phyloP scores from a whole-genome alignment of 2,329 filamentous ascomycete genomes.

The Aspergillus sergii region DNA sequence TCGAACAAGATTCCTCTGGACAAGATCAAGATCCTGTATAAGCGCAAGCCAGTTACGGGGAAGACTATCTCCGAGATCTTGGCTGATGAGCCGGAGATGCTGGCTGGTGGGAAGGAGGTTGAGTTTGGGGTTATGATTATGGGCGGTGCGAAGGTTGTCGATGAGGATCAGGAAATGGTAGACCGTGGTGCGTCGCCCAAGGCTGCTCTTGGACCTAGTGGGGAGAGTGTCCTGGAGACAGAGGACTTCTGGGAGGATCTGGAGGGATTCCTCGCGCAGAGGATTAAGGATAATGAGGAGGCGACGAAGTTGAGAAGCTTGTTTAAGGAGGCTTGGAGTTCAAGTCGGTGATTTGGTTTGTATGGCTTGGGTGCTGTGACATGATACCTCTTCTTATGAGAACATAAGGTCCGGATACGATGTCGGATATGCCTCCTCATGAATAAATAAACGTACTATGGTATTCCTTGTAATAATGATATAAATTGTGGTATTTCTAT shows the following conservation, averaged over 20 bases:
- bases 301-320: slow-evolving; percentile 66
- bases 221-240: slow-evolving; percentile 63
- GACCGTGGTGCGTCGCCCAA: slow-evolving; percentile 28
- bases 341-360: slow-evolving; percentile 15
- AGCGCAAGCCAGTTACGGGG: slow-evolving; percentile 82
- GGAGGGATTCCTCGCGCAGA: slow-evolving; percentile 75
- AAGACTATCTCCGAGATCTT: slow-evolving; percentile 77
- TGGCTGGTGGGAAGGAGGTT: slow-evolving; percentile 51
- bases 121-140: slow-evolving; percentile 90
- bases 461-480: not conserved
- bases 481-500: not conserved
- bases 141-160: slow-evolving; percentile 63
- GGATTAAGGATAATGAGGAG: slow-evolving; percentile 69
- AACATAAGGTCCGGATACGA: not conserved
- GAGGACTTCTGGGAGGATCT: slow-evolving; percentile 87
- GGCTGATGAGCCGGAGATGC: slow-evolving; percentile 53
- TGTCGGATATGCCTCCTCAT: not conserved
- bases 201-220: slow-evolving; percentile 57
- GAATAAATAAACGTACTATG: not conserved
- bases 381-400: slow-evolving; percentile 10
- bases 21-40: slow-evolving; percentile 83
- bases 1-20: slow-evolving; percentile 50
- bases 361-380: not conserved
- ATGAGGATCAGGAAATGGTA: slow-evolving; percentile 35
- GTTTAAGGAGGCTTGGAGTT: slow-evolving; percentile 71